Conservation (phyloP, 768 basidiomycete species). For the Tylopilus sp. region DNA sequence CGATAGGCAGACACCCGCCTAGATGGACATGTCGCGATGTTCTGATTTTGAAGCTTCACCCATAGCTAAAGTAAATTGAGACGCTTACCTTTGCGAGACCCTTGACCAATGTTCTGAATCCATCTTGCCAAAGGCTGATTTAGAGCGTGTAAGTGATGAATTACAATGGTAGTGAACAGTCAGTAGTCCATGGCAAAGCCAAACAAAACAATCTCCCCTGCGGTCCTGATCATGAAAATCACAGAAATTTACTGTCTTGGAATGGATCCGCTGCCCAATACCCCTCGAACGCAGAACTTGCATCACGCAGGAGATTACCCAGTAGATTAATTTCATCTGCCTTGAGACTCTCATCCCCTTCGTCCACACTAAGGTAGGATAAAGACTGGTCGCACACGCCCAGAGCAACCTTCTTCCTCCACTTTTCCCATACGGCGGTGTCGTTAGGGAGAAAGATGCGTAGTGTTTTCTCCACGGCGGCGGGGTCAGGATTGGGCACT, state of each 20-base stretch:
- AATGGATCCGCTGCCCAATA: slow-evolving; percentile 2
- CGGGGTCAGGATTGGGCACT: background rate
- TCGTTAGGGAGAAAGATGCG: slow-evolving; percentile 18
- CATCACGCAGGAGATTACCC: slow-evolving; percentile 16
- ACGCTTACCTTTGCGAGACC: too few relatives aligned
- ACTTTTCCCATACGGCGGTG: slow-evolving; percentile 18
- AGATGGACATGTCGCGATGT: too few relatives aligned
- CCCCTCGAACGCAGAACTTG: slow-evolving; percentile 9
- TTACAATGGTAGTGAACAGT: too few relatives aligned
- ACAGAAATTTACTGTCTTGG: background rate
- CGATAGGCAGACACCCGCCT: too few relatives aligned
- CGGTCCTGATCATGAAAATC: background rate
- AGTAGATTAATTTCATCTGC: slow-evolving; percentile 6
- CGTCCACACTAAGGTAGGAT: slow-evolving; percentile 2
- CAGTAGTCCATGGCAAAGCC: background rate
- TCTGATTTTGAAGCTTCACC: too few relatives aligned
- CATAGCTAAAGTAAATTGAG: too few relatives aligned
- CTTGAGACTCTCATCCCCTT: background rate
- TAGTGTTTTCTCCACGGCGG: slow-evolving; percentile 8
- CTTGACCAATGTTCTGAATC: too few relatives aligned
- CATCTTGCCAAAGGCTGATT: too few relatives aligned
- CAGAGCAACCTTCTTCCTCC: slow-evolving; percentile 17
- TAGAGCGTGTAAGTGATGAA: too few relatives aligned
- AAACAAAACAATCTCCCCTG: background rate
- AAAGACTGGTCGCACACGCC: slow-evolving; percentile 8